Base-by-base conservation (phyloP, 495 filamentous ascomycete species). In the Elasticomyces elasticus region DNA sequence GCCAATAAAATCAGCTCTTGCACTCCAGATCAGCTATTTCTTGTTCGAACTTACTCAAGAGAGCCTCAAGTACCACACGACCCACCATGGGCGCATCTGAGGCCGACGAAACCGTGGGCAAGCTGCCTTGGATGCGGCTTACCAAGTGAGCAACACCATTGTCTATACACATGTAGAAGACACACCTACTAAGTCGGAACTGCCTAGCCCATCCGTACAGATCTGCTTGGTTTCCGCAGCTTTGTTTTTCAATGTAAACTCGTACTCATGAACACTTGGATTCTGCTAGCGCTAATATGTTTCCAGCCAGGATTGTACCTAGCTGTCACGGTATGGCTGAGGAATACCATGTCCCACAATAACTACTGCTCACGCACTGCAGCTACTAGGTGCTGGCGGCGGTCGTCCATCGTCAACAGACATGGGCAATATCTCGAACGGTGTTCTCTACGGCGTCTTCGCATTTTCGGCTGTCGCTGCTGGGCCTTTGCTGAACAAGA, bases 221-320 rank as follows among this genome's bases (percentile, higher is more conserved):
- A 51, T 51, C 30, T 41, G 17, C 10, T 13, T 51, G 17, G 26
- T 27, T 11, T 51, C 49, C 2, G 30, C 49, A 22, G 3, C 3
- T 24, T 33, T 51, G 30, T 51, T 51, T 20, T 51, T 51, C 49
- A 51, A 51, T 22, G n/a, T n/a, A n/a, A n/a, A n/a, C n/a, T n/a
- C n/a, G n/a, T n/a, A n/a, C n/a, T n/a, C n/a, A n/a, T n/a, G n/a
- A n/a, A n/a, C n/a, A n/a, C n/a, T n/a, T n/a, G n/a, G n/a, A n/a
- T n/a, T n/a, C n/a, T n/a, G n/a, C n/a, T n/a, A n/a, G n/a, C n/a
- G n/a, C n/a, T n/a, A n/a, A n/a, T n/a, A n/a, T n/a, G n/a, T n/a
- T n/a, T n/a, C n/a, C n/a, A n/a, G n/a, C 49, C 49, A 10, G 49
- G 49, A 6, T 27, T 51, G 19, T 51, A 51, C 24, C 20, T 38